Evolutionary conservation across 306 rosid genomes (phyloP).

Genomic region (Glycine tomentella): DNA sequence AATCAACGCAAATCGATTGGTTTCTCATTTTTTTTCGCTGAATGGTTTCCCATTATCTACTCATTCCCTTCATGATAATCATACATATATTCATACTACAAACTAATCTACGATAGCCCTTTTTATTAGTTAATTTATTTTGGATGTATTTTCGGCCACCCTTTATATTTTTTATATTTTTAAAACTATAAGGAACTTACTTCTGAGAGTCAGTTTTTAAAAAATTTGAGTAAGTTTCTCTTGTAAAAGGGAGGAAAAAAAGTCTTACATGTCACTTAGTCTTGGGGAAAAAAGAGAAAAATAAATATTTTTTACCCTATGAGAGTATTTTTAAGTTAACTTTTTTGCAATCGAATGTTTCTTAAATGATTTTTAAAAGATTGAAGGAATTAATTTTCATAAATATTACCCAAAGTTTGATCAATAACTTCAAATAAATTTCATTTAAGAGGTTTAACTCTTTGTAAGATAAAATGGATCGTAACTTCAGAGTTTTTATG

Average conservation of each 20-base stretch:
- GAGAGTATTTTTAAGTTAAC: not conserved
- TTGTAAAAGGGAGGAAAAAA: too few species aligned
- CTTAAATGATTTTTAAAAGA: not conserved
- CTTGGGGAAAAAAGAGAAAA: not conserved
- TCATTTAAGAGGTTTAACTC: slow-evolving; percentile 1
- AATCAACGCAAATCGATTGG: too few species aligned
- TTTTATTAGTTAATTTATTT: not conserved
- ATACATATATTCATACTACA: not conserved
- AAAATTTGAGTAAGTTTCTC: too few species aligned
- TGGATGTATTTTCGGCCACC: too few species aligned
- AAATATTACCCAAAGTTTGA: slow-evolving; percentile 14
- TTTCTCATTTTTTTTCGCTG: not conserved
- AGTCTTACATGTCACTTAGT: not conserved
- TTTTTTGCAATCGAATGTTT: not conserved
- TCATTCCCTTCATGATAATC: not conserved
- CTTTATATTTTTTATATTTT: too few species aligned
- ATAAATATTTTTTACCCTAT: too few species aligned
- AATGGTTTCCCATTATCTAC: not conserved
- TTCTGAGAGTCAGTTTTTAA: too few species aligned
- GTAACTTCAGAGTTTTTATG: not conserved
- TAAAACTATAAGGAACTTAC: too few species aligned
- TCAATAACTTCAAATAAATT: not conserved
- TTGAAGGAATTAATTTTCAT: not conserved
- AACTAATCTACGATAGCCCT: too few species aligned
- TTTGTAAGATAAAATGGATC: not conserved